phyloP scores from a whole-genome alignment of 176 grass and related monocot genomes.

The Musa troglodytarum region DNA sequence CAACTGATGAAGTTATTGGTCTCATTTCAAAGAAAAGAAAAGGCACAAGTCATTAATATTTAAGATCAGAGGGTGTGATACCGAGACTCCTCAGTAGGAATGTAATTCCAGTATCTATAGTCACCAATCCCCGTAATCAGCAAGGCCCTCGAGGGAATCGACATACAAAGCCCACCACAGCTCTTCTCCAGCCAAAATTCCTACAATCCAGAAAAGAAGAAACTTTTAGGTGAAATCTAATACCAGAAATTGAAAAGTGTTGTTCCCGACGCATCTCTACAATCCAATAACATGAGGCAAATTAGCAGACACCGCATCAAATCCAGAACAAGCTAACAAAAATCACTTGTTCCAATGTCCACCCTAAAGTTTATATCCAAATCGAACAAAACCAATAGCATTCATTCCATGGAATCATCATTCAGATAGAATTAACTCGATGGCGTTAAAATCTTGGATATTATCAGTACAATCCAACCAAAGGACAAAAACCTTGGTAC shows the following conservation, averaged over 20 bases:
- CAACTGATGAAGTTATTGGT: too few relatives aligned
- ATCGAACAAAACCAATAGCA: too few relatives aligned
- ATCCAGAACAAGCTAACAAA: too few relatives aligned
- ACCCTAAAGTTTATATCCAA: too few relatives aligned
- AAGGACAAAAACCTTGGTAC: constrained; percentile 32
- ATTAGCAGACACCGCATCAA: too few relatives aligned
- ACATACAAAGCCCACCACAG: constrained; percentile 70
- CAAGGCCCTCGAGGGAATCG: constrained; percentile 63
- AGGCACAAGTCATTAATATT: too few relatives aligned
- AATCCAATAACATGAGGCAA: too few relatives aligned
- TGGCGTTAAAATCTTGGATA: neutral
- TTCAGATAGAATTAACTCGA: too few relatives aligned
- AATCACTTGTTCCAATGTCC: too few relatives aligned
- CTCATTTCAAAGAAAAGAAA: too few relatives aligned
- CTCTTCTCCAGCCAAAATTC: constrained; percentile 85
- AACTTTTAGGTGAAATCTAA: neutral
- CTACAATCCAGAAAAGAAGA: constrained; percentile 30
- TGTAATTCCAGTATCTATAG: constrained; percentile 73
- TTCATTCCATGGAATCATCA: too few relatives aligned
- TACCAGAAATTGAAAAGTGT: neutral
- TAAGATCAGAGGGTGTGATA: constrained; percentile 13
- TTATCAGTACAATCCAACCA: neutral
- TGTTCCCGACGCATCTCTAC: too few relatives aligned
- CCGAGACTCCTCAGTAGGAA: constrained; percentile 82
- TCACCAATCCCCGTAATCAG: constrained; percentile 78